Evolutionary conservation across 108 stramenopile genomes (phyloP), one percentile per base, ranked within the genome.

Genomic region (Skeletonema tropicum): DNA sequence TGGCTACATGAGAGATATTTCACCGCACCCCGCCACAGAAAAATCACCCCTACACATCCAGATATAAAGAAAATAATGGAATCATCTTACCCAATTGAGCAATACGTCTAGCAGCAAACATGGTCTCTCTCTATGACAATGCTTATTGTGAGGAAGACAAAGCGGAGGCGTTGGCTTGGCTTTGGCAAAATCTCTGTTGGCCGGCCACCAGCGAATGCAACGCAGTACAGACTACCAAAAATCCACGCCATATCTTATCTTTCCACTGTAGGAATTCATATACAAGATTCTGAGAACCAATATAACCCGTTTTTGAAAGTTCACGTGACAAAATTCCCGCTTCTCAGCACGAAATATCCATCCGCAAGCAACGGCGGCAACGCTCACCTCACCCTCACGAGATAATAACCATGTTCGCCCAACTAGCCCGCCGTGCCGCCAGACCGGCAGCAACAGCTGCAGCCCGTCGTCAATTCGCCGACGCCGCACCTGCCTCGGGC

Each of bases 41-140:
- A n/a, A 45, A n/a, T 12, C 11, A 5, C n/a, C 42, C 15, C 14
- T 15, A n/a, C 42, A 15, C 3, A n/a, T 4, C 42, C 25, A 58
- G 15, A 46, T 26, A 48, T 32, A n/a, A 48, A n/a, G 31, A 65
- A 33, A 25, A 36, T 25, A 59, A 29, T 29, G 26, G 26, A 29
- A 29, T 12, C 63, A 57, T 61, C 86, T 88, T 81, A 90, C 90
- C 91, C 75, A 92, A 75, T 74, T 83, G 88, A 64, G 88, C 89
- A 66, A 91, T 36, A 72, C 88, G 87, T 71, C 92, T 87, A 73
- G 90, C 92, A 42, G 90, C 89, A 76, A 92, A 84, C 87, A 91
- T 88, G 80, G 87, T 93, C 65, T 64, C 41, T 69, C 52, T 55
- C 19, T 55, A 55, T 23, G 19, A 55, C 52, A 55, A 55, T 55